A percentile compares a stretch with the other conserved stretches of the same genome.
These are phyloP conservation scores for Ustanciosporium gigantosporum DNA, from an alignment of 1,284 basidiomycete species.

Conservation along the genomic window DNA sequence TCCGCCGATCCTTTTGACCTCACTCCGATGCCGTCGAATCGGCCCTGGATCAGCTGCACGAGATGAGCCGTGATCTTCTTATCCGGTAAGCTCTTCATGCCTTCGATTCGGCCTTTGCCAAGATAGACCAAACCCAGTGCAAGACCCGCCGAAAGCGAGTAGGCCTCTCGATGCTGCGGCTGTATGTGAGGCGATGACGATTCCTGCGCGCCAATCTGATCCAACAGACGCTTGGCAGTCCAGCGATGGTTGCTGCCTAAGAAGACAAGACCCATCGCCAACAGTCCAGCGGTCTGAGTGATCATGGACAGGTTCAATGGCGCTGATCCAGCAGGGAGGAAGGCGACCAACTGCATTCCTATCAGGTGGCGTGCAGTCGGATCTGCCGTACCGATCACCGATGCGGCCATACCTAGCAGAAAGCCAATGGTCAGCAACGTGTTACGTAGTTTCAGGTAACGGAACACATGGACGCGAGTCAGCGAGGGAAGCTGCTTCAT, in stretches of 20 bases:
- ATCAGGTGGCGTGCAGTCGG: constrained; percentile 84
- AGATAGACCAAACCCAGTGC: constrained; percentile 96
- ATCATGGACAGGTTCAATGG: constrained; percentile 87
- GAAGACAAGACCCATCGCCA: constrained; percentile 87
- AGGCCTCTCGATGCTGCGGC: constrained; percentile 72
- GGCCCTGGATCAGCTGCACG: constrained; percentile 31
- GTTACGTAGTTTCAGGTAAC: constrained; percentile 91
- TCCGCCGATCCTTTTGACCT: constrained; percentile 1
- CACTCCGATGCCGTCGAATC: neutral
- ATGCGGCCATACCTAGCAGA: constrained; percentile 85
- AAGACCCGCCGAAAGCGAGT: constrained; percentile 83
- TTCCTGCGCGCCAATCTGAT: constrained; percentile 78
- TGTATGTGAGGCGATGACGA: constrained; percentile 72
- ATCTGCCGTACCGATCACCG: constrained; percentile 85
- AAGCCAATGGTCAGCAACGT: constrained; percentile 91
- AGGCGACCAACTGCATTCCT: constrained; percentile 87
- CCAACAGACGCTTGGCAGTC: constrained; percentile 87
- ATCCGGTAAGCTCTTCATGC: constrained; percentile 46
- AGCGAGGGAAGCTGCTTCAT: constrained; percentile 85
- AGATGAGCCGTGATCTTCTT: constrained; percentile 42
- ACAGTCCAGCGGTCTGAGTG: constrained; percentile 85
- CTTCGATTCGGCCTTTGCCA: constrained; percentile 66
- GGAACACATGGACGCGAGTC: constrained; percentile 78
- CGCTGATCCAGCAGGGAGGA: constrained; percentile 82
- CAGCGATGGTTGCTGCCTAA: constrained; percentile 82